A percentile compares a stretch with the other conserved stretches of the same genome.
phyloP scores from a whole-genome alignment of 1,284 basidiomycete species.

The Sanghuangporus sanghuang region DNA sequence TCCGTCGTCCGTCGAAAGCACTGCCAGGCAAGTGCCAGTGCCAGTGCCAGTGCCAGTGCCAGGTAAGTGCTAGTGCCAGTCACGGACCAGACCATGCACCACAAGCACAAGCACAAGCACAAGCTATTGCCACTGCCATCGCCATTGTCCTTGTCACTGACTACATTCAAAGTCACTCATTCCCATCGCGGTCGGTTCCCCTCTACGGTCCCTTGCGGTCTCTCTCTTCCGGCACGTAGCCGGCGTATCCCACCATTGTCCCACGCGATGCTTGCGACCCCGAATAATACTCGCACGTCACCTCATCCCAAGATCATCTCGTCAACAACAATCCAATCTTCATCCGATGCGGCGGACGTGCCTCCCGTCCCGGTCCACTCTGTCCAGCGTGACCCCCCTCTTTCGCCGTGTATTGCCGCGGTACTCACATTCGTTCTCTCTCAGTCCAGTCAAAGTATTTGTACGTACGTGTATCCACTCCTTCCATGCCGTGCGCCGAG shows the following conservation, averaged over 20 bases:
- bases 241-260: not conserved
- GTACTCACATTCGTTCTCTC: not conserved
- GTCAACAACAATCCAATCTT: not conserved
- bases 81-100: not conserved
- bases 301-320: not conserved
- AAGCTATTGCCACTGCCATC: not conserved
- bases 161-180: not conserved
- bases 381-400: constrained; percentile 1
- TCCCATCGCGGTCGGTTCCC: constrained; percentile 1
- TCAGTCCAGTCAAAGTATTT: no score
- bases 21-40: no score
- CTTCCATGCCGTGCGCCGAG: not conserved
- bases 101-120: no score
- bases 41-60: not conserved
- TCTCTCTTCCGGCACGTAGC: not conserved
- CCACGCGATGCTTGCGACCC: not conserved
- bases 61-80: not conserved
- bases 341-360: constrained; percentile 2
- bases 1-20: no score
- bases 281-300: not conserved
- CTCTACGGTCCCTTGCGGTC: not conserved
- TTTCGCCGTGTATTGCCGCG: not conserved
- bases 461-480: not conserved
- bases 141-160: not conserved
- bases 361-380: not conserved